phyloP scores from a whole-genome alignment of 2,329 filamentous ascomycete species.

The Fusarium sambucinum region DNA sequence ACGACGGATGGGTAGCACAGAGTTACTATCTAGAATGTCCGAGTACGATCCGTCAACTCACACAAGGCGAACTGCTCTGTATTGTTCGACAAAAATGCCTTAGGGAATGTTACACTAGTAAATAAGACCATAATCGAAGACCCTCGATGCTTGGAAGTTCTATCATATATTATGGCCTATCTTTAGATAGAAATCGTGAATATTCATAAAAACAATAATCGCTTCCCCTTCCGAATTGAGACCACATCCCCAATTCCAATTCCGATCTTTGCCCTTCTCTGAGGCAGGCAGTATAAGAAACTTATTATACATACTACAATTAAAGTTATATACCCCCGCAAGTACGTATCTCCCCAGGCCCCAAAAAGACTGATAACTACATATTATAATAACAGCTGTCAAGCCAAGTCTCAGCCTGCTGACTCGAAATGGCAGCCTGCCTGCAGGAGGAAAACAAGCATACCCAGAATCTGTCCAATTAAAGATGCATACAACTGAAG shows the following conservation, averaged over 20 bases:
- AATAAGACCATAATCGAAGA: neutral
- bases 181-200: neutral
- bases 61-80: neutral
- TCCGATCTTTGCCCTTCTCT: too few relatives aligned
- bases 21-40: neutral
- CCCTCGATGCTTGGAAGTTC: neutral
- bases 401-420: too few relatives aligned
- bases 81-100: neutral
- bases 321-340: too few relatives aligned
- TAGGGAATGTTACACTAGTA: neutral
- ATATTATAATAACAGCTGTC: too few relatives aligned
- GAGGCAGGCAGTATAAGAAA: too few relatives aligned
- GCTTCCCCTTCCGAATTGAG: accelerated
- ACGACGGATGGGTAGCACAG: neutral
- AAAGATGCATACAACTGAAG: too few relatives aligned
- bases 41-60: neutral
- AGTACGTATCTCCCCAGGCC: too few relatives aligned
- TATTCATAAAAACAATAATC: neutral
- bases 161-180: neutral
- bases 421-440: too few relatives aligned
- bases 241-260: neutral
- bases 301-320: too few relatives aligned
- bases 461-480: too few relatives aligned
- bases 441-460: too few relatives aligned
- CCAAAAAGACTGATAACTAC: too few relatives aligned